Evolutionary conservation across 768 basidiomycete species (phyloP).

Genomic region (Xerocomus brunneocitrinus): DNA sequence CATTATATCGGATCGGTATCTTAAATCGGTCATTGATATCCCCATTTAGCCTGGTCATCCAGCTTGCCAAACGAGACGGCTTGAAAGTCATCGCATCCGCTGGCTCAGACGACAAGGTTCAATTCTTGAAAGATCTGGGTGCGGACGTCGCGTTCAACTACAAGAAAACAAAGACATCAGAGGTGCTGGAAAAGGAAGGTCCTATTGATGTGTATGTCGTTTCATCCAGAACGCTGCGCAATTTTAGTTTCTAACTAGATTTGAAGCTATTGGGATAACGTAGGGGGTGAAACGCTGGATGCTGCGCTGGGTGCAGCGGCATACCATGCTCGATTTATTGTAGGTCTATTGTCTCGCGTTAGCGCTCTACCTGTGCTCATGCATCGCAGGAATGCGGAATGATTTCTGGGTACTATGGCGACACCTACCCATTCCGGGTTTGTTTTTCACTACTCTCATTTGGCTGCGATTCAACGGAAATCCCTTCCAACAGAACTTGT

Average conservation of each 20-base stretch:
- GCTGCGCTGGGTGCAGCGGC: constrained; percentile 47
- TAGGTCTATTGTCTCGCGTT: constrained; percentile 7
- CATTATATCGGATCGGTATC: not conserved
- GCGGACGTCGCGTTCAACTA: constrained; percentile 73
- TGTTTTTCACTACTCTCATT: not conserved
- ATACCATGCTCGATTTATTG: constrained; percentile 44
- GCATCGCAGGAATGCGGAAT: constrained; percentile 31
- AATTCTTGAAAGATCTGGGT: constrained; percentile 55
- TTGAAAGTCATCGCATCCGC: constrained; percentile 67
- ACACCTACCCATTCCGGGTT: not conserved
- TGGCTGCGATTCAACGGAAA: not conserved
- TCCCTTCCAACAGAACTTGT: not conserved
- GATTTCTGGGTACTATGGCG: constrained; percentile 4
- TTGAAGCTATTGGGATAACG: constrained; percentile 39
- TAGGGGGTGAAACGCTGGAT: constrained; percentile 58
- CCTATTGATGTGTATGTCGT: constrained; percentile 46
- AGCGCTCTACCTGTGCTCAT: not conserved
- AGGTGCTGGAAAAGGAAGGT: constrained; percentile 53
- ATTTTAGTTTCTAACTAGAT: not conserved
- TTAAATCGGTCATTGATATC: not conserved
- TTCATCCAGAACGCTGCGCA: not conserved
- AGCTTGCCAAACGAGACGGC: constrained; percentile 48
- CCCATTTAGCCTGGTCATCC: constrained; percentile 40
- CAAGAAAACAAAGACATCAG: constrained; percentile 51
- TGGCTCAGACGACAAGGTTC: constrained; percentile 71